Percentiles rank a stretch among this genome's conserved stretches.
These are phyloP conservation scores for Colletotrichum tamarilloi DNA, from an alignment of 2,329 filamentous ascomycete genomes.

Conservation along the genomic window DNA sequence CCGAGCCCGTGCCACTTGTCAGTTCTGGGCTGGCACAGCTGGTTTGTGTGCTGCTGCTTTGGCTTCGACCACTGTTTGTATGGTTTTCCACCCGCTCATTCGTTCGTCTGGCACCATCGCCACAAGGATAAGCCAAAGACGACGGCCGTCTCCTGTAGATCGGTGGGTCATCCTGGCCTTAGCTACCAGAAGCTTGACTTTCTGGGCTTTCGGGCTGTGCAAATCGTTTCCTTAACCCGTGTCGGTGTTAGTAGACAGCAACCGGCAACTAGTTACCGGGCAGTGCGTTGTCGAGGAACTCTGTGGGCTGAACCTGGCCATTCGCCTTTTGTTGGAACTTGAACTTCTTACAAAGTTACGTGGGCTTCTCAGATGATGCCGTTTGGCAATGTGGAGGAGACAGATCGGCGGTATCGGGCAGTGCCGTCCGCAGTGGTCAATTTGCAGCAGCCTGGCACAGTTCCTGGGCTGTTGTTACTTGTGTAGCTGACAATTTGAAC, in stretches of 20 bases:
- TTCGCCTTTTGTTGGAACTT: not conserved
- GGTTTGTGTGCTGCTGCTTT: not conserved
- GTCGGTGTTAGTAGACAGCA: constrained; percentile 1
- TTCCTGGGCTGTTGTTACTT: not conserved
- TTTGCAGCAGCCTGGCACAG: not conserved
- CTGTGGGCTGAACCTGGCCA: not conserved
- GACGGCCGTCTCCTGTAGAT: constrained; percentile 30
- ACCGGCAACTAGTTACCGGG: not conserved
- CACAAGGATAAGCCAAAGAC: constrained; percentile 25
- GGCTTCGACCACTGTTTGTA: constrained; percentile 6
- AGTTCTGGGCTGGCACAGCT: not conserved
- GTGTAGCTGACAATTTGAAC: not conserved
- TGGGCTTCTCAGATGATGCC: constrained; percentile 5
- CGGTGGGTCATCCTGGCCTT: constrained; percentile 29
- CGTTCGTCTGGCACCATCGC: constrained; percentile 11
- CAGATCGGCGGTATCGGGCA: constrained; percentile 21
- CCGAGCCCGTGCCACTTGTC: constrained; percentile 13
- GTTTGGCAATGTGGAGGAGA: constrained; percentile 3
- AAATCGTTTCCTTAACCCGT: not conserved
- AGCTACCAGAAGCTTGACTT: constrained; percentile 16
- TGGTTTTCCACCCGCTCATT: not conserved
- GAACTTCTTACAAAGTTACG: constrained; percentile 13
- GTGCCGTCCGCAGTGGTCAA: not conserved
- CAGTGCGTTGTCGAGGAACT: not conserved
- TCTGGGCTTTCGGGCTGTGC: constrained; percentile 14